Evolutionary conservation across 2,329 filamentous ascomycete species (phyloP), one percentile per base, ranked within the genome.

Genomic region (Penicillium sp.): DNA sequence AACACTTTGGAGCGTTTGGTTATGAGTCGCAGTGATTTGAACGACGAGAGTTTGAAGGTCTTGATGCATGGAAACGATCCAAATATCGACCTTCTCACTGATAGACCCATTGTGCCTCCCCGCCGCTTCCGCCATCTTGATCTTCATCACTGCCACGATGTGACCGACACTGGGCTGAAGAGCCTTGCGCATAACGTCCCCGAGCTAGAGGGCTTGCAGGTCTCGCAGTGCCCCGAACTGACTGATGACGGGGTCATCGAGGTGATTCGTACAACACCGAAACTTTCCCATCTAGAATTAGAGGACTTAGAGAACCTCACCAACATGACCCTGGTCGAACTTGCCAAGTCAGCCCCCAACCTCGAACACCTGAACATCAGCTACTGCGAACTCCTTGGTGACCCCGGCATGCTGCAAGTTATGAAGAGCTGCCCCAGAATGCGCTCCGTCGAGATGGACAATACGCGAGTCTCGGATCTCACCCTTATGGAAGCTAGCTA

Each of bases 381-480:
- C 66, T 96, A 92, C 71, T 99, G 94, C 71, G 93, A 96, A 71
- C 86, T 84, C 51, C 75, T 99, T 2, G 87, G 91, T 21, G 94
- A 97, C 68, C 77, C 80, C 0, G 93, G 93, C 52, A 89, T 97
- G 83, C 79, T 96, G 0, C 89, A 90, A 0, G 79, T 97, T 2
- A 80, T 97, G 62, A 90, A 91, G 67, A 83, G 81, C 26, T 96
- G 92, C 71, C 81, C 82, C 0, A 81, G 77, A 13, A 81, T 97
- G 13, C 80, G 80, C 44, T 90, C 82, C 26, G 77, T 96, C 13
- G 90, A 95, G 48, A 87, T 97, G 81, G 94, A 99, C 77, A 97
- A 97, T 71, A 97, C 93, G 0, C 87, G 90, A 43, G 86, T 96
- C 59, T 93, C 91, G 14, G 91, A 97, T 67, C 83, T 96, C 1